Base-by-base conservation (phyloP, 1,284 basidiomycete species). In the Moesziomyces parantarcticus region DNA sequence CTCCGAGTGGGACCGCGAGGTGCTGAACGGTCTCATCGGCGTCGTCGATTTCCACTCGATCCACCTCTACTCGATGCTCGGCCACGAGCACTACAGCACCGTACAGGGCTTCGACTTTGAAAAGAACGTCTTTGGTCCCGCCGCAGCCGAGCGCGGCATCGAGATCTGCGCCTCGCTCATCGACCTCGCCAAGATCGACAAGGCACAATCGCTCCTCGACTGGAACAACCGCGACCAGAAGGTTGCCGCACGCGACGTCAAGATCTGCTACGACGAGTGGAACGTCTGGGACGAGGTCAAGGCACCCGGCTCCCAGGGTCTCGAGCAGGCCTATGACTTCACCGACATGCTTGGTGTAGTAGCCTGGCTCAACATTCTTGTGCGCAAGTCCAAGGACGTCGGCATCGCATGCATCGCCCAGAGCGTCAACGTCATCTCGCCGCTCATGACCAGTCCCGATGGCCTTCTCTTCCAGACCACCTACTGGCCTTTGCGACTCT, bases 341-440 rank as follows among this genome's bases (percentile, higher is more conserved):
- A 88, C 88, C 5, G 89, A 90, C 78, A 88, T 89, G 50, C 85
- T 90, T 1, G 89, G 88, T 70, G 85, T 85, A 77, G 87, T 87
- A 5, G 86, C 88, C 1, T 90, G 89, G 89, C 82, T 90, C 65
- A 89, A 90, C 78, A 86, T 89, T 14, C 88, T 90, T 61, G 87
- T 90, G 18, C 85, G 89, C 20, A 89, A 90, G 59, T 87, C 87
- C 8, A 87, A 89, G 71, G 85, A 89, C 25, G 87, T 90, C 45
- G 87, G 87, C 54, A 88, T 90, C 52, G 89, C 89, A 0, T 90
- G 89, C 75, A 87, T 90, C 47, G 89, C 89, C 1, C 89, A 90
- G 85, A 87, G 83, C 32, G 77, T 88, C 52, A 88, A 89, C 69
- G 88, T 88, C 44, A 88, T 88, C 44, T 88, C 87, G 1, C 87